Evolutionary conservation across 2,329 filamentous ascomycete genomes (phyloP).

Genomic region (Penicillium sp.): DNA sequence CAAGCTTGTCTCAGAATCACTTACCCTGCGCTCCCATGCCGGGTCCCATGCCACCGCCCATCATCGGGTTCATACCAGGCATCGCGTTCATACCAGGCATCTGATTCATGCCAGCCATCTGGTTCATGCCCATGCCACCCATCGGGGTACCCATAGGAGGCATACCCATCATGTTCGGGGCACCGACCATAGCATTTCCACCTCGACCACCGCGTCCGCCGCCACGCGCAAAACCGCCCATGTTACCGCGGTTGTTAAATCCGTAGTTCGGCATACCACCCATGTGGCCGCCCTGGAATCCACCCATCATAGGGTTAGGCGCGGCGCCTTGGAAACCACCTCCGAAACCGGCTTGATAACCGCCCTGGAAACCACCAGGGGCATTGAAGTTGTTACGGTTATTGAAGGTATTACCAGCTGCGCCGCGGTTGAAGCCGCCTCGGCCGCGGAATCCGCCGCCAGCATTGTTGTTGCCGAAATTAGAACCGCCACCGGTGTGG

Average conservation of each 20-base stretch:
- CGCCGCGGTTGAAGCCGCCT: slow-evolving; percentile 52
- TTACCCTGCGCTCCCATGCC: slow-evolving; percentile 51
- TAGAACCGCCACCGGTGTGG: slow-evolving; percentile 41
- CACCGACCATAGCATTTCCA: slow-evolving; percentile 55
- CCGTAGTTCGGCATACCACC: slow-evolving; percentile 39
- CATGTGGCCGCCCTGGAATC: slow-evolving; percentile 46
- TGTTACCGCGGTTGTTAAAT: slow-evolving; percentile 55
- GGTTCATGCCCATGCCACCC: slow-evolving; percentile 46
- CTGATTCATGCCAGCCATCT: slow-evolving; percentile 56
- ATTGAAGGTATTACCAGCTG: slow-evolving; percentile 27
- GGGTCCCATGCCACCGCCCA: slow-evolving; percentile 33
- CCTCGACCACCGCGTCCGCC: slow-evolving; percentile 59
- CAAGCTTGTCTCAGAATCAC: slow-evolving; percentile 17
- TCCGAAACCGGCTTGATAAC: slow-evolving; percentile 42
- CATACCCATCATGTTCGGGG: slow-evolving; percentile 51
- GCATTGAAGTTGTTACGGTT: slow-evolving; percentile 24
- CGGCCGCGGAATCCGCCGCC: slow-evolving; percentile 49
- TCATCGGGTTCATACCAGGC: slow-evolving; percentile 60
- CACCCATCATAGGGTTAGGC: slow-evolving; percentile 47
- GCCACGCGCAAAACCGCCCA: slow-evolving; percentile 54
- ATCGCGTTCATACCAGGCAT: slow-evolving; percentile 49
- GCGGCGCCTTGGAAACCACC: slow-evolving; percentile 32
- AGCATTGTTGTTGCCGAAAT: slow-evolving; percentile 21
- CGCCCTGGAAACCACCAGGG: slow-evolving; percentile 42
- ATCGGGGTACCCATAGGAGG: slow-evolving; percentile 47